Percentiles rank a stretch among this genome's conserved stretches.
These are phyloP conservation scores for Phytophthora sojae DNA, from an alignment of 352 stramenopile genomes.

Conservation along the genomic window DNA sequence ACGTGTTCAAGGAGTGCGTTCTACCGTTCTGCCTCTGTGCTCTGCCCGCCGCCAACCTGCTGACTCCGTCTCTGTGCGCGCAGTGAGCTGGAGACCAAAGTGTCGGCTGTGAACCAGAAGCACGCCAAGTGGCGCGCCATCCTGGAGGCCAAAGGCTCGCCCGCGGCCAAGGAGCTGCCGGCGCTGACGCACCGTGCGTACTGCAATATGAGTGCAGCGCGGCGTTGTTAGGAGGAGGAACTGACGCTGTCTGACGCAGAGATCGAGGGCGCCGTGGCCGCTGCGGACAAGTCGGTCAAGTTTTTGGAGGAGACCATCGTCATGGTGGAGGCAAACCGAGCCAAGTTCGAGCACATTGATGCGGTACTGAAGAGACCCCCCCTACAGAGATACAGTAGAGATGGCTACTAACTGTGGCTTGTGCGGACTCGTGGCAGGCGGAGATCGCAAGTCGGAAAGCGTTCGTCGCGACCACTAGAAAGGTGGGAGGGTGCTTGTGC, in stretches of 20 bases:
- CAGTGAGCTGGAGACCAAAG: constrained; percentile 82
- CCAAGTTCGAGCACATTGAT: constrained; percentile 87
- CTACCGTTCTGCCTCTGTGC: constrained; percentile 1
- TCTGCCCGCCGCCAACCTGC: background rate
- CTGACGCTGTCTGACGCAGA: constrained; percentile 40
- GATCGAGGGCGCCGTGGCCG: constrained; percentile 56
- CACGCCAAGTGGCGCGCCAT: constrained; percentile 75
- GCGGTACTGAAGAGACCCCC: constrained; percentile 29
- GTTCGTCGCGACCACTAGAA: constrained; percentile 67
- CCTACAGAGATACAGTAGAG: background rate
- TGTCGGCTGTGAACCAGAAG: constrained; percentile 73
- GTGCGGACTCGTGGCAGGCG: constrained; percentile 27
- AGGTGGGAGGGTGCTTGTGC: constrained; percentile 31
- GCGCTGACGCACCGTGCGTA: constrained; percentile 60
- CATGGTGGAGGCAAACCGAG: constrained; percentile 80
- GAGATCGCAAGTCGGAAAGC: constrained; percentile 74
- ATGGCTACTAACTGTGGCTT: background rate
- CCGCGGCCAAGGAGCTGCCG: constrained; percentile 60
- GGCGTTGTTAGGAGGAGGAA: background rate
- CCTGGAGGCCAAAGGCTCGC: constrained; percentile 50
- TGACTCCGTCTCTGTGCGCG: constrained; percentile 9
- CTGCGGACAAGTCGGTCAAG: constrained; percentile 78
- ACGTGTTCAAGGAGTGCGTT: constrained; percentile 86
- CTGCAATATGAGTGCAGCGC: constrained; percentile 10
- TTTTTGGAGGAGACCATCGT: constrained; percentile 88